A percentile compares a stretch with the other conserved stretches of the same genome.
Conservation (phyloP, 2,329 filamentous ascomycete genomes). For the Lecanosticta acicola region DNA sequence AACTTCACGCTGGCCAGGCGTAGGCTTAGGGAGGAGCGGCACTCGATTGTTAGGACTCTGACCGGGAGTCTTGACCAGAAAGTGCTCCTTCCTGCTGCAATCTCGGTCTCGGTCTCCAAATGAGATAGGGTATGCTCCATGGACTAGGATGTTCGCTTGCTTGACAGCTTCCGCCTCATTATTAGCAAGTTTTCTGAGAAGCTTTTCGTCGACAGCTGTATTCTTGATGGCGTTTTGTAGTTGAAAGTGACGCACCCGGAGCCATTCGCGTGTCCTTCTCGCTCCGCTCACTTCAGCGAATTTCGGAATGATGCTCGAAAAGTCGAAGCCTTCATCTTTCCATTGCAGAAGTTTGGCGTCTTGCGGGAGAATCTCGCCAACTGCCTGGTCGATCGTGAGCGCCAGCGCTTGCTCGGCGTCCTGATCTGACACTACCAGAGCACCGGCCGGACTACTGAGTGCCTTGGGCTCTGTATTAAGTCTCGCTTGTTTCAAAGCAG, state of each 20-base stretch:
- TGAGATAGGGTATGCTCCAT: background rate
- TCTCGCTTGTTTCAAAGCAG: too few species aligned
- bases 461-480: too few species aligned
- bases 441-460: too few species aligned
- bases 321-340: background rate
- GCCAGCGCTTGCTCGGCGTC: too few species aligned
- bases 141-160: background rate
- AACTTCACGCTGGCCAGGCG: background rate
- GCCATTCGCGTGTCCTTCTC: background rate
- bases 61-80: background rate
- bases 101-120: background rate
- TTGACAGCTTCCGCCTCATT: background rate
- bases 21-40: background rate
- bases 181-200: background rate
- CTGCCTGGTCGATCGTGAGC: background rate
- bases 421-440: too few species aligned
- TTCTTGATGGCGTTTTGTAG: background rate
- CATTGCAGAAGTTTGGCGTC: background rate
- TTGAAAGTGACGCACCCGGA: background rate
- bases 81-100: background rate
- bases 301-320: background rate
- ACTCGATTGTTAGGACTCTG: background rate
- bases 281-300: background rate
- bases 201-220: background rate
- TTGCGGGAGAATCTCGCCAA: background rate